Conservation (phyloP, 768 basidiomycete genomes). For the Mycena galericulata region DNA sequence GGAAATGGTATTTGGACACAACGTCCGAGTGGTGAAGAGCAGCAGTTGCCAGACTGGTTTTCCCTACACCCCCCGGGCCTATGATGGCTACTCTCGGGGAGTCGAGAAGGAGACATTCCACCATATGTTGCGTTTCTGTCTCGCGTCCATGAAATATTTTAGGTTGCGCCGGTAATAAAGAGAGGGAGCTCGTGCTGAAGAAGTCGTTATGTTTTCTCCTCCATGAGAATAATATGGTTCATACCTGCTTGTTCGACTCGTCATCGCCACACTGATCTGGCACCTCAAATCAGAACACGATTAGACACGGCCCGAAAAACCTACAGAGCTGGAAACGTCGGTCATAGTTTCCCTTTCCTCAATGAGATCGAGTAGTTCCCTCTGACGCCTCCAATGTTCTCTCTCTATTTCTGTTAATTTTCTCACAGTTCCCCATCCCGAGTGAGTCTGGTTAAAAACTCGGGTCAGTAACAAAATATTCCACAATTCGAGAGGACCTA, state of each 20-base stretch:
- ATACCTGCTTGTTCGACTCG: no score
- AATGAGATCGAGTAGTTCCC: no score
- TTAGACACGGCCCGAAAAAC: no score
- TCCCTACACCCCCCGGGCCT: constrained; percentile 15
- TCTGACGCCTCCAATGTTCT: no score
- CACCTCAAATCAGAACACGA: no score
- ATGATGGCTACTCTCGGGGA: constrained; percentile 6
- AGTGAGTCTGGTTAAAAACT: neutral
- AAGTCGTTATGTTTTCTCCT: no score
- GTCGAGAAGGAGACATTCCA: neutral
- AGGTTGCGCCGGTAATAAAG: neutral
- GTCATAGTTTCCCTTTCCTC: no score
- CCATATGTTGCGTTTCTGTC: neutral
- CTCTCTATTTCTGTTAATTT: no score
- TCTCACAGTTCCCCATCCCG: neutral
- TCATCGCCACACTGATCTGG: neutral
- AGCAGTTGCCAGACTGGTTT: constrained; percentile 8
- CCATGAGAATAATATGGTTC: no score
- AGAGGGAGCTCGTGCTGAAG: neutral
- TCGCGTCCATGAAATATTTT: no score
- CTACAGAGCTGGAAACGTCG: no score
- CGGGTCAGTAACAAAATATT: neutral
- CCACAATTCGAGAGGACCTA: neutral
- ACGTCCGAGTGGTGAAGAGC: neutral
- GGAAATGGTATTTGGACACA: neutral